Base-by-base conservation (phyloP, 306 rosid species). In the Comarum palustre region DNA sequence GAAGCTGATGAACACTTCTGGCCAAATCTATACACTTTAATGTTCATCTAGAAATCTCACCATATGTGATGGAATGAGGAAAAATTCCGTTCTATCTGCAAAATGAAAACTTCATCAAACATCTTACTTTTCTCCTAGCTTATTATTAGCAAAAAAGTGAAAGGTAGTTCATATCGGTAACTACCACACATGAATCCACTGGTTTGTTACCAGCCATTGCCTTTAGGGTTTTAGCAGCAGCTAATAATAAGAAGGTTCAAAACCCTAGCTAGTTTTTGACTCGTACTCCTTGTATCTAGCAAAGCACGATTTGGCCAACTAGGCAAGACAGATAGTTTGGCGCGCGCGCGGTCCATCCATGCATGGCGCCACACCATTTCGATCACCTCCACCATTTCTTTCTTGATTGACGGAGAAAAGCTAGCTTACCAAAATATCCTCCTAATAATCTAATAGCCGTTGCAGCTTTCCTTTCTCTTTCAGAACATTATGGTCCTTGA, bases 371-470 rank as follows among this genome's bases (percentile, higher is more conserved):
- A 74, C 31, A 16, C 71, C 41, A 38, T 38, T 7, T 38, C 71
- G 8, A 43, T 17, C n/a, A n/a, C n/a, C 32, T 39, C 39, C n/a
- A 11, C 11, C 52, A 22, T 2, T 60, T 29, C 34, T 42, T 42
- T 80, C 73, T 64, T 80, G 80, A 75, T 80, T 74, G 63, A 38
- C 79, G 83, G 76, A 13, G 47, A 61, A 71, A 46, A 12, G 54
- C 8, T 42, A 39, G 25, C 61, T 54, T 39, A 46, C 64, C 34
- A 50, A 25, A 58, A 13, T 74, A 29, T 57, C 32, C 36, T 5
- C 19, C n/a, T n/a, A 13, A 29, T 59, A 59, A 58, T 13, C 38
- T 13, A 29, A 59, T 14, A 31, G 34, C 8, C 57, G 60, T 64
- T 52, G 54, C 54, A 45, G 48, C 43, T 8, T 75, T 75, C 22